Evolutionary conservation across 441 rosid genomes (phyloP), one percentile per base, ranked within the genome.

Genomic region (Jatropha multifida): DNA sequence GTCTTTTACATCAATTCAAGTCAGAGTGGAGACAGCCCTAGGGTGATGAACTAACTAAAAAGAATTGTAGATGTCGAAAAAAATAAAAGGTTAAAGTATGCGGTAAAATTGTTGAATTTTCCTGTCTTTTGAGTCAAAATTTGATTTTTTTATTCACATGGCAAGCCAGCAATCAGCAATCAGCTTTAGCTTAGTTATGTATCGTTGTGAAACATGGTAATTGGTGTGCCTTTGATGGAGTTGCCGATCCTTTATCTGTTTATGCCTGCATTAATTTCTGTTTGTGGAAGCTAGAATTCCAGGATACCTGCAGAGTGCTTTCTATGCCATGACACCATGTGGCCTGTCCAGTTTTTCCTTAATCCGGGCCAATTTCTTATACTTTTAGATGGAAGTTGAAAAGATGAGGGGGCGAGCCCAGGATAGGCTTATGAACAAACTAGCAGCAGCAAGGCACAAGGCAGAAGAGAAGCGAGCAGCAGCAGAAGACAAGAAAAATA

Each of bases 341-440:
- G 72, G 46, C 10, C 18, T 52, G 62, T 54, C 12, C 23, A 13
- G n/a, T 23, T n/a, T 65, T 40, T 18, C 2, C 12, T 32, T 32
- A 32, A 32, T 32, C 32, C 32, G 2, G 32, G 0, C 32, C 32
- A 32, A 32, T 32, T 32, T 32, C 32, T 32, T 32, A 32, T 32
- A 32, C 32, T 32, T 32, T 32, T 86, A 94, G 98, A 92, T 92
- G 23, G 84, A 88, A 82, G 94, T 94, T 23, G 97, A 90, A 78
- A 90, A 89, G 74, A 85, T 89, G 89, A 90, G 87, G 86, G 91
- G 92, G 20, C 87, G 84, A 71, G 92, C 94, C n/a, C 93, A 83
- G 73, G 93, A 93, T 52, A 92, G 84, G 86, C 88, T 88, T 77
- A 88, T 89, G 86, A 88, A 88, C 87, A 90, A 88, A 84, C 79